Base-by-base conservation (phyloP, 2,329 filamentous ascomycete genomes). In the Alternaria brassicae region DNA sequence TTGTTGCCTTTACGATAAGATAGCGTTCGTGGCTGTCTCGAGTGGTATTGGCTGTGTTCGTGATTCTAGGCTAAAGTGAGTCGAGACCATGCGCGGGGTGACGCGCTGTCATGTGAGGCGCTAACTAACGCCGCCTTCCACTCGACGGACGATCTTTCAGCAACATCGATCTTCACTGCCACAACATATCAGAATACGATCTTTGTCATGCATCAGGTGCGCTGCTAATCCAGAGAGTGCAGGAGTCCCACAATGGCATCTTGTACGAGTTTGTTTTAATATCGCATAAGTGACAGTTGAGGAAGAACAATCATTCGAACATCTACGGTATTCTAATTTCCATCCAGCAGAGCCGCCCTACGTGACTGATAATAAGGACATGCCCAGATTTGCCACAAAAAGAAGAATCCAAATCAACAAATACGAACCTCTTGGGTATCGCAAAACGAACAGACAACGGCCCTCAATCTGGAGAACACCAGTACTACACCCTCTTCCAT, bases 61-160 rank as follows among this genome's bases (percentile, higher is more conserved):
- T 19, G 23, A 17, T 21, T 30, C 50, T 44, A 41, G 51, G 51
- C 42, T 54, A 44, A 44, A 28, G 51, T 37, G 30, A 15, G 47
- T 15, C 40, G 30, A 48, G 52, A 30, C 19, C 28, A 42, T 23
- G 53, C 48, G 52, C 50, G 53, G 47, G 34, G 17, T 57, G 49
- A 58, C 58, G 58, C 58, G 58, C 54, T 49, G 32, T 58, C 58
- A 61, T 40, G 58, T 61, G 58, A 54, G 39, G 30, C 48, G 42
- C 49, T 61, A 61, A 19, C n/a, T n/a, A n/a, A n/a, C n/a, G n/a
- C n/a, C 54, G 34, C 21, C 28, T 32, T 25, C 28, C 27, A 39
- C 47, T 36, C 19, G 28, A 48, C 41, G 5, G 6, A 36, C 37
- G 6, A 23, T 40, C 37, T 36, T 2, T 21, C 44, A 48, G 30